Evolutionary conservation across 352 stramenopile species (phyloP).

Genomic region (Pythium monospermum): DNA sequence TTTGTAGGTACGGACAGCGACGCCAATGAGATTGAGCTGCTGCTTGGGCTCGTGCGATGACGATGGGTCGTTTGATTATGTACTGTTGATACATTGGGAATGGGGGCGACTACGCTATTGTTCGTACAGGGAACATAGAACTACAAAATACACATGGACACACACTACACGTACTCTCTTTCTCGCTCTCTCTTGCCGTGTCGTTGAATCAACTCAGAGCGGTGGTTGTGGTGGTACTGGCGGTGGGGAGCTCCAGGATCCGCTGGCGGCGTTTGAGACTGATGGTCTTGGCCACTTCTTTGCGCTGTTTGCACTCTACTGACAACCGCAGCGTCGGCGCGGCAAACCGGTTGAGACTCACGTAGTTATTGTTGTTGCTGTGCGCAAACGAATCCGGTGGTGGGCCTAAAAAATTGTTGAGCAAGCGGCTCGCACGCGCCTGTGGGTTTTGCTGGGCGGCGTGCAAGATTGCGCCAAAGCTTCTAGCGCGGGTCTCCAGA

Average conservation of each 20-base stretch:
- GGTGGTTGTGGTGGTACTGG: background rate
- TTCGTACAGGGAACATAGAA: too few relatives aligned
- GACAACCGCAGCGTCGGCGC: conserved; percentile 58
- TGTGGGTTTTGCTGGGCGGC: conserved; percentile 42
- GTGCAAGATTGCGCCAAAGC: conserved; percentile 64
- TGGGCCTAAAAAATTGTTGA: conserved; percentile 68
- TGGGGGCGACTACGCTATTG: too few relatives aligned
- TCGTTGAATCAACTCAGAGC: conserved; percentile 9
- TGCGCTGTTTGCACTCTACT: conserved; percentile 70
- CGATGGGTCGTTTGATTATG: background rate
- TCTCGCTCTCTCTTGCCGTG: too few relatives aligned
- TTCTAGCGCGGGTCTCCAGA: conserved; percentile 50
- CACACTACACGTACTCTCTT: too few relatives aligned
- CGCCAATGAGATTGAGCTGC: conserved; percentile 21
- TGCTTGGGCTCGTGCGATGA: conserved; percentile 6
- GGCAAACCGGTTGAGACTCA: conserved; percentile 74
- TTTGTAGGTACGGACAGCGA: conserved; percentile 7
- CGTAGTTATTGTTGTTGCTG: conserved; percentile 67
- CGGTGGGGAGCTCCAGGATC: background rate
- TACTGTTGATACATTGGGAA: too few relatives aligned
- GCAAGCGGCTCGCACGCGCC: conserved; percentile 43
- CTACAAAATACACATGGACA: too few relatives aligned
- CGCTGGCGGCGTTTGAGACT: conserved; percentile 28
- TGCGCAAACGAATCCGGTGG: conserved; percentile 58
- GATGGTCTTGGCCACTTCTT: conserved; percentile 68